Evolutionary conservation across 2,329 filamentous ascomycete genomes (phyloP).

Genomic region (Beauveria scarabaeidicola): DNA sequence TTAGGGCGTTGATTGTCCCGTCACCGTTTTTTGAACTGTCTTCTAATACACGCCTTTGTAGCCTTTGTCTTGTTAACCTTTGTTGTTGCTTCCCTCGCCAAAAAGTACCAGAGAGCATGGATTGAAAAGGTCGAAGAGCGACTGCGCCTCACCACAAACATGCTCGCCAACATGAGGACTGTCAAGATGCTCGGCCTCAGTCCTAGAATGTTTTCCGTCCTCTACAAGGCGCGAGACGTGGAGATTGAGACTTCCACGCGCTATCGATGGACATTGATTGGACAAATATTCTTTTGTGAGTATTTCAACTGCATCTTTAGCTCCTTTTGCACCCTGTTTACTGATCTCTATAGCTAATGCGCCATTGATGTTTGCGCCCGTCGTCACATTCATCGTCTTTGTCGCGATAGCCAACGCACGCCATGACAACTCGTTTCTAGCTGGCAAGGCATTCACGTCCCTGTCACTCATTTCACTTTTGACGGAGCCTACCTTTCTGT

Average conservation of each 20-base stretch:
- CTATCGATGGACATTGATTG: conserved; percentile 16
- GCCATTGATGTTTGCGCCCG: conserved; percentile 12
- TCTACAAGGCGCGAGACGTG: conserved; percentile 15
- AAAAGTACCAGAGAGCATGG: conserved; percentile 17
- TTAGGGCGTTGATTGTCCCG: too few relatives aligned
- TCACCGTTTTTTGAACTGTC: too few relatives aligned
- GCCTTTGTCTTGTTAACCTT: conserved; percentile 15
- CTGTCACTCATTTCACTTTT: conserved; percentile 19
- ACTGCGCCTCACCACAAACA: conserved; percentile 19
- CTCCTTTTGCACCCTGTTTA: not conserved
- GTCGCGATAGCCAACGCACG: conserved; percentile 8
- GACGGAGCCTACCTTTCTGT: conserved; percentile 11
- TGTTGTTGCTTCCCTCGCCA: conserved; percentile 15
- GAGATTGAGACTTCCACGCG: conserved; percentile 17
- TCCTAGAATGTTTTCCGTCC: conserved; percentile 12
- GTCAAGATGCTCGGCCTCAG: conserved; percentile 25
- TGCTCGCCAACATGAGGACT: conserved; percentile 23
- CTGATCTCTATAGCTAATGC: conserved; percentile 8
- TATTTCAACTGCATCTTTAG: not conserved
- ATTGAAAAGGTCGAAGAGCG: conserved; percentile 22
- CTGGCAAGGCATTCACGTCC: conserved; percentile 18
- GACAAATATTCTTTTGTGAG: conserved; percentile 1
- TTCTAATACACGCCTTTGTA: not conserved
- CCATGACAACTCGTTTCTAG: conserved; percentile 8
- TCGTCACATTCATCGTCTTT: conserved; percentile 8